phyloP scores from a whole-genome alignment of 768 basidiomycete genomes.

The Trametes cingulata region DNA sequence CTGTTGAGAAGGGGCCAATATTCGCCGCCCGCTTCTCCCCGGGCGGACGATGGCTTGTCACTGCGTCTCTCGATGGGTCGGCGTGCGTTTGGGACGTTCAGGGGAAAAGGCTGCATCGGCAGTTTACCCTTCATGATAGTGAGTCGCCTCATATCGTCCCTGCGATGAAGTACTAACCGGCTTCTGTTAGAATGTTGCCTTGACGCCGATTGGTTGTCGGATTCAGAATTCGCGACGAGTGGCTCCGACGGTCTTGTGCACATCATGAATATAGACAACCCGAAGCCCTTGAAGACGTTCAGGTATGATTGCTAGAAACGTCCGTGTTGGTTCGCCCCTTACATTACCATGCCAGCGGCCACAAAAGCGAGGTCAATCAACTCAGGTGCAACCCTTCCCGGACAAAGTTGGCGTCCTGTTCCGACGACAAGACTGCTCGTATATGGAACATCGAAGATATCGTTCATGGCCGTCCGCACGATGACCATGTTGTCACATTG shows the following conservation, averaged over 20 bases:
- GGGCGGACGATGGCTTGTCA: conserved; percentile 69
- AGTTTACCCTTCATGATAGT: conserved; percentile 72
- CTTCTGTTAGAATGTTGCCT: conserved; percentile 64
- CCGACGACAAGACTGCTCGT: conserved; percentile 77
- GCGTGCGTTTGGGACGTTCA: conserved; percentile 78
- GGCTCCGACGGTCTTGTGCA: conserved; percentile 69
- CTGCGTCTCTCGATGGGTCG: conserved; percentile 77
- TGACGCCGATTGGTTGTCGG: conserved; percentile 79
- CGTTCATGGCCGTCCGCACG: conserved; percentile 29
- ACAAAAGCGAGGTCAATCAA: conserved; percentile 76
- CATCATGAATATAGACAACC: conserved; percentile 55
- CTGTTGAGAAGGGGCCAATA: conserved; percentile 67
- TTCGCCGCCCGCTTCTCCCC: conserved; percentile 79
- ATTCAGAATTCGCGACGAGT: conserved; percentile 69
- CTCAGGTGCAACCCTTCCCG: conserved; percentile 67
- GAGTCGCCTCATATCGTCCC: conserved; percentile 6
- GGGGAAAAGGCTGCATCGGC: conserved; percentile 58
- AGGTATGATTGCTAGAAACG: conserved; percentile 38
- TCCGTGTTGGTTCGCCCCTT: neutral
- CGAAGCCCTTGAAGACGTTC: conserved; percentile 60
- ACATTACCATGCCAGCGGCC: conserved; percentile 49
- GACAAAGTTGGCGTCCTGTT: conserved; percentile 75
- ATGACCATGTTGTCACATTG: conserved; percentile 44
- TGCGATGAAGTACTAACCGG: neutral
- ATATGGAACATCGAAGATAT: conserved; percentile 69